Conservation (phyloP, 2,329 filamentous ascomycete genomes). For the Clonostachys solani region DNA sequence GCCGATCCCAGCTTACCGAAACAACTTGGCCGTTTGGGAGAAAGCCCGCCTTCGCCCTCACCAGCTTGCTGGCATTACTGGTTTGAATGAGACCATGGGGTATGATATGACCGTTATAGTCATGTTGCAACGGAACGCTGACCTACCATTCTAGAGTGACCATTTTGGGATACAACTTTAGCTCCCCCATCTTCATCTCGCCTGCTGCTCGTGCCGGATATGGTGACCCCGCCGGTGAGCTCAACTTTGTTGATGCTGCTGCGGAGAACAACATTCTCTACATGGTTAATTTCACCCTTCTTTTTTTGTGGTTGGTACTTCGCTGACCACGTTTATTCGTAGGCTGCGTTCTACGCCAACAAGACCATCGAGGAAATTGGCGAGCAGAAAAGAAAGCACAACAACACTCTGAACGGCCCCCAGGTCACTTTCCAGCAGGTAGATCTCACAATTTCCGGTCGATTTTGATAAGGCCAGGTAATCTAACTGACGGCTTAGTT, state of each 20-base stretch:
- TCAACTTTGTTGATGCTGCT: slow-evolving; percentile 44
- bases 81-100: too few relatives aligned
- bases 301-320: background rate
- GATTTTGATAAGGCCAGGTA: too few relatives aligned
- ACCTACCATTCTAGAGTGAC: slow-evolving; percentile 11
- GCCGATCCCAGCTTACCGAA: too few relatives aligned
- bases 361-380: slow-evolving; percentile 29
- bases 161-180: slow-evolving; percentile 50
- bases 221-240: slow-evolving; percentile 39
- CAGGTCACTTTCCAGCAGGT: slow-evolving; percentile 33
- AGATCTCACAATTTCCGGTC: background rate
- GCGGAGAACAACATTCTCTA: slow-evolving; percentile 44
- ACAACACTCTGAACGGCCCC: too few relatives aligned
- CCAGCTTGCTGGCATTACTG: too few relatives aligned
- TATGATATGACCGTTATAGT: too few relatives aligned
- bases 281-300: slow-evolving; percentile 21
- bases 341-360: slow-evolving; percentile 26
- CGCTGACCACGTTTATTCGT: background rate
- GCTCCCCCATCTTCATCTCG: slow-evolving; percentile 48
- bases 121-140: too few relatives aligned
- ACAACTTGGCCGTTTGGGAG: too few relatives aligned
- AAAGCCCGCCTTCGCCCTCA: too few relatives aligned
- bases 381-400: slow-evolving; percentile 21
- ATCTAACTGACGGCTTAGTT: too few relatives aligned
- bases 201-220: slow-evolving; percentile 40